Conservation (phyloP, 495 filamentous ascomycete species). For the Penicillium fimorum region DNA sequence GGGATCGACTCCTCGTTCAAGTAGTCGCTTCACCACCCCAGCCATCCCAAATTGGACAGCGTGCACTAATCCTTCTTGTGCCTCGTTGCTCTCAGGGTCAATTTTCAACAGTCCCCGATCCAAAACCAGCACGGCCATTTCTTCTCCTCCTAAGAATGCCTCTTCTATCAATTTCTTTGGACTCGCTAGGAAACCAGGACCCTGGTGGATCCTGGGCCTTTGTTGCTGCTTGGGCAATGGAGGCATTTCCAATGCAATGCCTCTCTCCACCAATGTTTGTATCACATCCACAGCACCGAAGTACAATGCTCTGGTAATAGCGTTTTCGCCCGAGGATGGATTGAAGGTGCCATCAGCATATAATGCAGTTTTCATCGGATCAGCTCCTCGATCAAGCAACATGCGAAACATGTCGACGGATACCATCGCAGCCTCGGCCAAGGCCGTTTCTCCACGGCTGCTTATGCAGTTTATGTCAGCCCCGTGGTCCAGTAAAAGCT, state of each 20-base stretch:
- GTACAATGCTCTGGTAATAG: background rate
- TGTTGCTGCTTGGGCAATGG: too few relatives aligned
- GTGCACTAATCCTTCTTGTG: background rate
- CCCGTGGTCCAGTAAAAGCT: background rate
- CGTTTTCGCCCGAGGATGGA: background rate
- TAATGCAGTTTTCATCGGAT: background rate
- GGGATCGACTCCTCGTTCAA: background rate
- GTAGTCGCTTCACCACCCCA: background rate
- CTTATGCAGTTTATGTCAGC: background rate
- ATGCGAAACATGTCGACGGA: background rate
- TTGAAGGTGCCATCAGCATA: background rate
- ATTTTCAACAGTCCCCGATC: background rate
- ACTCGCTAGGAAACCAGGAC: too few relatives aligned
- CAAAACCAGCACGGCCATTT: background rate
- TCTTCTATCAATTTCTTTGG: too few relatives aligned
- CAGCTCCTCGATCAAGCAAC: background rate
- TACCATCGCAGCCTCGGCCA: background rate
- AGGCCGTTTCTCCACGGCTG: background rate
- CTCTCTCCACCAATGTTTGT: background rate
- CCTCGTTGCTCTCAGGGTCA: background rate
- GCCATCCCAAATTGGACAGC: background rate
- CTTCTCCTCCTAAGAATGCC: background rate
- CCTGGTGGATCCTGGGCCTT: too few relatives aligned
- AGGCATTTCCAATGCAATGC: background rate
- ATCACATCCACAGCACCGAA: background rate